Evolutionary conservation across 1,284 basidiomycete genomes (phyloP).

Genomic region (Pseudozyma thailandica): DNA sequence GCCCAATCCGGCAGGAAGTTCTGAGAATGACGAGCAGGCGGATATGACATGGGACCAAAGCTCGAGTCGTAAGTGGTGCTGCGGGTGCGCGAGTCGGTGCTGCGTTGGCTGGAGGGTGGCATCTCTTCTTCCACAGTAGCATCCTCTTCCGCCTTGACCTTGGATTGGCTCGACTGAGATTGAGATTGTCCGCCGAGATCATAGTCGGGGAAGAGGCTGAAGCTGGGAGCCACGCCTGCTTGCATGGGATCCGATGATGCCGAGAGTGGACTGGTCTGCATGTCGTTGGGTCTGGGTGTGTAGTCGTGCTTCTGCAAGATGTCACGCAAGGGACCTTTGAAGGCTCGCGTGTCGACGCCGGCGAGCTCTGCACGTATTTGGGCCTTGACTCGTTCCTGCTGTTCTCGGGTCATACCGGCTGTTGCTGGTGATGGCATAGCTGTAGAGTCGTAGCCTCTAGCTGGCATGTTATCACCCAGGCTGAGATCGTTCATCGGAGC

Average conservation of each 20-base stretch:
- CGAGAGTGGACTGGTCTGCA: slow-evolving; percentile 40
- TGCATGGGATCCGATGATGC: slow-evolving; percentile 42
- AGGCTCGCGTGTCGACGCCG: slow-evolving; percentile 55
- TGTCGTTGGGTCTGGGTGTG: slow-evolving; percentile 25
- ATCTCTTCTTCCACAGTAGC: slow-evolving; percentile 14
- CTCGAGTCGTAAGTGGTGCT: slow-evolving; percentile 49
- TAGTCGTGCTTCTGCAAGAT: slow-evolving; percentile 50
- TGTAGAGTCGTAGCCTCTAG: slow-evolving; percentile 15
- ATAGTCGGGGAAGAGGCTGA: slow-evolving; percentile 46
- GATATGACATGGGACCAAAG: slow-evolving; percentile 36
- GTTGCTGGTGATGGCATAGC: slow-evolving; percentile 25
- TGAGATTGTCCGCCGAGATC: slow-evolving; percentile 25
- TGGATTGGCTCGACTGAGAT: slow-evolving; percentile 16
- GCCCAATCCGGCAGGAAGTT: slow-evolving; percentile 46
- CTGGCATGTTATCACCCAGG: slow-evolving; percentile 37
- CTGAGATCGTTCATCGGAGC: slow-evolving; percentile 48
- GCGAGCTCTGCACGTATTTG: slow-evolving; percentile 53
- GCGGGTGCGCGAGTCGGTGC: slow-evolving; percentile 32
- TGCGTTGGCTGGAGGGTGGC: slow-evolving; percentile 18
- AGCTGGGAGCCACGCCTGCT: slow-evolving; percentile 39
- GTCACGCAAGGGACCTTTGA: slow-evolving; percentile 55
- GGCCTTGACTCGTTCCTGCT: slow-evolving; percentile 44
- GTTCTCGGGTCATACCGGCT: slow-evolving; percentile 28
- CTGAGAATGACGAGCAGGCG: slow-evolving; percentile 42
- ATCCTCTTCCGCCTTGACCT: slow-evolving; percentile 2